These are phyloP conservation scores for Agarophyton chilense DNA, from an alignment of 23 red algal species.

Conservation along the genomic window DNA sequence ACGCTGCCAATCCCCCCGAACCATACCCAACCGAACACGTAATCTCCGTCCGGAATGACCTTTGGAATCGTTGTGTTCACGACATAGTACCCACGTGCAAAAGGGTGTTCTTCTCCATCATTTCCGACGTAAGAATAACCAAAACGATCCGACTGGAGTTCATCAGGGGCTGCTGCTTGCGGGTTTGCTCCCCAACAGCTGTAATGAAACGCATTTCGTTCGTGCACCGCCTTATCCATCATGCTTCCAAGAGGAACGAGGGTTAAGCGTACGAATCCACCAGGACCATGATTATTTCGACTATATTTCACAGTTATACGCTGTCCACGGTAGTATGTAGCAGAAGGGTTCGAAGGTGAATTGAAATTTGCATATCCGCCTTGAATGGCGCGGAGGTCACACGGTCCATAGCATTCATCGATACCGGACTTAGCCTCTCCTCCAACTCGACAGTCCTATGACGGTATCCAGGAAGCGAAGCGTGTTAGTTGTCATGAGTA, in stretches of 20 bases:
- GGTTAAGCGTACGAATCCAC: conserved; percentile 62
- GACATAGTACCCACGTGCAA: conserved; percentile 36
- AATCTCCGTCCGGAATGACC: conserved; percentile 61
- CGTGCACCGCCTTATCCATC: conserved; percentile 52
- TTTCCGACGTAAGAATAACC: conserved; percentile 40
- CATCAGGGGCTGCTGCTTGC: neutral
- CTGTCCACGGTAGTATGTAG: conserved; percentile 33
- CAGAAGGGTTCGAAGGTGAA: conserved; percentile 27
- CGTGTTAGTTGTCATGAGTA: neutral
- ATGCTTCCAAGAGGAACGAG: conserved; percentile 57
- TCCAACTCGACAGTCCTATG: conserved; percentile 37
- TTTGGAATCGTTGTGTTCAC: conserved; percentile 31
- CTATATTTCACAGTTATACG: conserved; percentile 40
- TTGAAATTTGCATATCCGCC: conserved; percentile 52
- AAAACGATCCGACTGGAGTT: conserved; percentile 22
- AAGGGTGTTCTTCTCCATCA: conserved; percentile 16
- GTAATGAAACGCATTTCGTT: conserved; percentile 49
- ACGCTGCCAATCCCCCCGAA: conserved; percentile 52
- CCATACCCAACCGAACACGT: conserved; percentile 69
- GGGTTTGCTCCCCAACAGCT: conserved; percentile 63
- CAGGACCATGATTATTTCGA: conserved; percentile 73
- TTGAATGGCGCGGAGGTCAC: conserved; percentile 35
- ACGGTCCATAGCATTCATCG: conserved; percentile 39
- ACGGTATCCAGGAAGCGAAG: neutral
- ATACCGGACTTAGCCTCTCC: conserved; percentile 39